These are phyloP conservation scores for Physaria fendleri DNA, from an alignment of 345 rosid genomes.

Conservation along the genomic window DNA sequence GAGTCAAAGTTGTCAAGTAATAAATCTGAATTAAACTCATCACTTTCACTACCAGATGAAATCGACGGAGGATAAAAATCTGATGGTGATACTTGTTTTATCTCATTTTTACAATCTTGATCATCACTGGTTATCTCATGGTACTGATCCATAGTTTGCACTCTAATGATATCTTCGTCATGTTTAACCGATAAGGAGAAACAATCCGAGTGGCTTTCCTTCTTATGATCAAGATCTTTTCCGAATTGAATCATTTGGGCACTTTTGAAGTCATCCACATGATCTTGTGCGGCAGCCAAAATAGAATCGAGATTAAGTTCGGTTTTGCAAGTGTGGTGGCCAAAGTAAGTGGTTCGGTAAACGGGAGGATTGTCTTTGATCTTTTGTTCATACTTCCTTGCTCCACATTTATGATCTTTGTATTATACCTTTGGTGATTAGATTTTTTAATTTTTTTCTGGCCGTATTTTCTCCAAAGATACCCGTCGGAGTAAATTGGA, in stretches of 20 bases:
- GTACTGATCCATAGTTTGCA: not conserved
- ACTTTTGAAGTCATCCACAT: constrained; percentile 4
- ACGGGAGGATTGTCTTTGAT: no score
- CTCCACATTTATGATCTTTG: constrained; percentile 24
- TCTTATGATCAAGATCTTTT: not conserved
- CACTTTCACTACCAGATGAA: constrained; percentile 18
- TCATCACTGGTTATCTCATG: not conserved
- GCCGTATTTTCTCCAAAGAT: no score
- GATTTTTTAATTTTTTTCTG: constrained; percentile 14
- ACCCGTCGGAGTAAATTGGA: no score
- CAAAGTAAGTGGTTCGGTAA: no score
- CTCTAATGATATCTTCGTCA: not conserved
- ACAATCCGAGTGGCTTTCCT: not conserved
- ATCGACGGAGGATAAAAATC: not conserved
- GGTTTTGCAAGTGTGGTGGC: no score
- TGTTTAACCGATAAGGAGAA: not conserved
- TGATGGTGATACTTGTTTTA: constrained; percentile 12
- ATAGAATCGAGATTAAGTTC: not conserved
- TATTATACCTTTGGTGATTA: constrained; percentile 22
- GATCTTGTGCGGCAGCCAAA: not conserved
- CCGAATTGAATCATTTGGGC: constrained; percentile 21
- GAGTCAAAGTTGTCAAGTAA: not conserved
- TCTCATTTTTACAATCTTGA: constrained; percentile 12
- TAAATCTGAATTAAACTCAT: not conserved
- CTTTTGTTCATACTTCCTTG: no score